phyloP scores from a whole-genome alignment of 495 filamentous ascomycete species.

The Aspergillus leporis region DNA sequence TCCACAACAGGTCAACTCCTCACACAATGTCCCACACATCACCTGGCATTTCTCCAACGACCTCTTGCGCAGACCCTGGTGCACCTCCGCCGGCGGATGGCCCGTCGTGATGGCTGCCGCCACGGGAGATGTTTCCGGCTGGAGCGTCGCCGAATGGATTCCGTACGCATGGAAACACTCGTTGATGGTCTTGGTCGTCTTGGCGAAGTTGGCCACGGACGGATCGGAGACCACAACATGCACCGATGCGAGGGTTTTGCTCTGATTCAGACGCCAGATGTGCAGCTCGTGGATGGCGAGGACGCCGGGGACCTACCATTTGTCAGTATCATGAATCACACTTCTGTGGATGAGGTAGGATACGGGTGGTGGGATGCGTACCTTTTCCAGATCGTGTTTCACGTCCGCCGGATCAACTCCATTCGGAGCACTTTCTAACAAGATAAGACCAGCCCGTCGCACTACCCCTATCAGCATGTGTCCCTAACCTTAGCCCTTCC shows the following conservation, averaged over 20 bases:
- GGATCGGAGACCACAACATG: slow-evolving; percentile 47
- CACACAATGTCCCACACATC: slow-evolving; percentile 34
- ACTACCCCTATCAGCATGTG: slow-evolving; percentile 22
- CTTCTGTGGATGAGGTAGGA: not conserved
- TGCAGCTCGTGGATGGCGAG: slow-evolving; percentile 52
- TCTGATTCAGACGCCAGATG: slow-evolving; percentile 54
- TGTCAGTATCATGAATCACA: not conserved
- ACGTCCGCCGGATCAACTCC: slow-evolving; percentile 75
- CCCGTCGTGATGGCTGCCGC: not conserved
- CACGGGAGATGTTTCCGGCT: slow-evolving; percentile 40
- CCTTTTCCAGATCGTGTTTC: slow-evolving; percentile 64
- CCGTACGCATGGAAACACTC: slow-evolving; percentile 56
- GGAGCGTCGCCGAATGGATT: slow-evolving; percentile 51
- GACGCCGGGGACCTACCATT: slow-evolving; percentile 42
- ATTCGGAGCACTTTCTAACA: slow-evolving; percentile 81
- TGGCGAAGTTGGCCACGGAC: slow-evolving; percentile 36
- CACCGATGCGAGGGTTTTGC: slow-evolving; percentile 49
- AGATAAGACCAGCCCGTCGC: slow-evolving; percentile 51
- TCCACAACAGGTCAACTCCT: slow-evolving; percentile 37
- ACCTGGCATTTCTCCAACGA: slow-evolving; percentile 28
- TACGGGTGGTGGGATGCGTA: slow-evolving; percentile 14
- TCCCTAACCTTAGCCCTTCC: too few species aligned
- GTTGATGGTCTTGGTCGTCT: slow-evolving; percentile 40
- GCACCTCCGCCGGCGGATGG: slow-evolving; percentile 10
- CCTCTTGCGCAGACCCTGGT: slow-evolving; percentile 3